These are phyloP conservation scores for Amesomyces nigricolor DNA, from an alignment of 2,329 filamentous ascomycete species.

Conservation along the genomic window DNA sequence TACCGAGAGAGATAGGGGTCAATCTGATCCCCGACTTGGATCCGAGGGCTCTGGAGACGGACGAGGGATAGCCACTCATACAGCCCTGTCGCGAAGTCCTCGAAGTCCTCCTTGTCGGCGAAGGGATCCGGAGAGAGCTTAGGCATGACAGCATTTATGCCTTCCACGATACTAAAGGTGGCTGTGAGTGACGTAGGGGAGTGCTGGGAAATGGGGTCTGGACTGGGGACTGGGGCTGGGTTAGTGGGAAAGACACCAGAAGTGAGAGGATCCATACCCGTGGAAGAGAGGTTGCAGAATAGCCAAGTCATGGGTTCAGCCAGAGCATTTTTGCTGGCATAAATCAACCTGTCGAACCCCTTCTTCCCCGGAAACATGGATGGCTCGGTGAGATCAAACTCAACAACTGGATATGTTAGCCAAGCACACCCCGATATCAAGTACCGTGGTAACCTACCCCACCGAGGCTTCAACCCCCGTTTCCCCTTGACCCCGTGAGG, in stretches of 20 bases:
- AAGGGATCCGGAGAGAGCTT: slow-evolving; percentile 31
- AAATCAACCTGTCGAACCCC: slow-evolving; percentile 70
- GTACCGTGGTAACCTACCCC: slow-evolving; percentile 48
- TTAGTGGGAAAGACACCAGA: slow-evolving; percentile 24
- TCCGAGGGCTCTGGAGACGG: slow-evolving; percentile 58
- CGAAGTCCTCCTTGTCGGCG: slow-evolving; percentile 46
- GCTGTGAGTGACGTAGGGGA: slow-evolving; percentile 40
- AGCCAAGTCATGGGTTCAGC: slow-evolving; percentile 67
- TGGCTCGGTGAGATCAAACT: slow-evolving; percentile 65
- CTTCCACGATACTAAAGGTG: slow-evolving; percentile 16
- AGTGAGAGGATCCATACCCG: slow-evolving; percentile 35
- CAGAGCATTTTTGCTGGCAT: slow-evolving; percentile 75
- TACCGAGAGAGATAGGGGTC: slow-evolving; percentile 69
- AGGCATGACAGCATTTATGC: slow-evolving; percentile 18
- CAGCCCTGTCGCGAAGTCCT: slow-evolving; percentile 57
- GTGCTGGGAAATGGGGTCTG: slow-evolving; percentile 45
- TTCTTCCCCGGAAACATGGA: slow-evolving; percentile 81
- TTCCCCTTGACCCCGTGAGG: slow-evolving; percentile 55
- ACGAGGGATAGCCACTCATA: slow-evolving; percentile 74
- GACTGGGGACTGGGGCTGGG: slow-evolving; percentile 38
- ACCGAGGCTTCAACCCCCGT: slow-evolving; percentile 61
- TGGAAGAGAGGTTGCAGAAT: slow-evolving; percentile 57
- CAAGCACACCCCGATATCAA: not conserved
- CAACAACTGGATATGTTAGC: slow-evolving; percentile 54
- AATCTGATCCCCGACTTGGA: slow-evolving; percentile 51